Evolutionary conservation across 2,329 filamentous ascomycete species (phyloP).

Genomic region (Simplicillium sp.): DNA sequence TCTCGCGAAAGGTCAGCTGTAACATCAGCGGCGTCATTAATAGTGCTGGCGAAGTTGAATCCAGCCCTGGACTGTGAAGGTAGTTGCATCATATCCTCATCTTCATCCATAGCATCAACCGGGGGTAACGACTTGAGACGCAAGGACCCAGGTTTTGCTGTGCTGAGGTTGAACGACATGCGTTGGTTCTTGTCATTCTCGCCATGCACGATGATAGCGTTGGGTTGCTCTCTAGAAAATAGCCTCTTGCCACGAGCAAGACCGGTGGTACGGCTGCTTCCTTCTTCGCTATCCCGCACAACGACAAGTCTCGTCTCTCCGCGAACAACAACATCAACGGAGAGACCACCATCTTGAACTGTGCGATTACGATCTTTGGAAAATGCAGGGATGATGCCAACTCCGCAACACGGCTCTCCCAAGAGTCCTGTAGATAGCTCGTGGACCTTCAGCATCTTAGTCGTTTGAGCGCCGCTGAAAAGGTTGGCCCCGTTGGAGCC

Average conservation of each 20-base stretch:
- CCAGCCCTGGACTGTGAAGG: conserved; percentile 24
- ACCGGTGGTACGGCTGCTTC: conserved; percentile 32
- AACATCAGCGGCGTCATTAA: conserved; percentile 43
- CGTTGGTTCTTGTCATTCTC: conserved; percentile 26
- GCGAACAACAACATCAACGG: conserved; percentile 43
- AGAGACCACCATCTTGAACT: conserved; percentile 28
- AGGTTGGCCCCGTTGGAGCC: conserved; percentile 42
- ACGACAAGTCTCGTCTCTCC: conserved; percentile 48
- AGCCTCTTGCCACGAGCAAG: conserved; percentile 24
- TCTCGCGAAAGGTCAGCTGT: conserved; percentile 41
- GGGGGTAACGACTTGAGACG: conserved; percentile 17
- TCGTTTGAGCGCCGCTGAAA: conserved; percentile 45
- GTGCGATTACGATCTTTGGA: conserved; percentile 11
- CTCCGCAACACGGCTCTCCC: conserved; percentile 46
- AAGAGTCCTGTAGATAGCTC: conserved; percentile 44
- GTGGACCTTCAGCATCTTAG: conserved; percentile 44
- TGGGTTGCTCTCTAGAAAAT: conserved; percentile 30
- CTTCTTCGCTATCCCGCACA: conserved; percentile 42
- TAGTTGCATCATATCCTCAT: conserved; percentile 11
- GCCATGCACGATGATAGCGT: conserved; percentile 47
- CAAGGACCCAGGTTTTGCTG: conserved; percentile 28
- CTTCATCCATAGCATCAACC: conserved; percentile 15
- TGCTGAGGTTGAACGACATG: conserved; percentile 41
- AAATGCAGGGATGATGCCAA: conserved; percentile 33
- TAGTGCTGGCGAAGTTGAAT: conserved; percentile 40